Evolutionary conservation across 2,329 filamentous ascomycete genomes (phyloP).

Genomic region (Ophiosphaerella herpotricha): DNA sequence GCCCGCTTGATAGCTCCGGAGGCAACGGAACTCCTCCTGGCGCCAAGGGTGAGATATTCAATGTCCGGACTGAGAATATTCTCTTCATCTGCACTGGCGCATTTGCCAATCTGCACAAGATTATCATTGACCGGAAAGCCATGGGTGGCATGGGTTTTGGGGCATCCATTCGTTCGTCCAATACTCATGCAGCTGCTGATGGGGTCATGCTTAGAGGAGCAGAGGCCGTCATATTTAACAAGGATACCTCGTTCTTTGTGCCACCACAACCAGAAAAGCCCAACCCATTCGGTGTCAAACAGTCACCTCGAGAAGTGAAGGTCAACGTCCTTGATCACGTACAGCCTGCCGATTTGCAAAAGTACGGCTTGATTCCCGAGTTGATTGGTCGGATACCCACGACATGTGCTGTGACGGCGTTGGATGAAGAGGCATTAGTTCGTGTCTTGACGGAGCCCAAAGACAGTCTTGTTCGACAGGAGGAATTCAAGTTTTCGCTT

Average conservation of each 20-base stretch:
- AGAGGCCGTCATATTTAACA: slow-evolving; percentile 60
- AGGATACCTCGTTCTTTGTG: slow-evolving; percentile 62
- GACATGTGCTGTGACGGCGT: slow-evolving; percentile 79
- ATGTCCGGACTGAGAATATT: slow-evolving; percentile 92
- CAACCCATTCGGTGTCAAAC: slow-evolving; percentile 23
- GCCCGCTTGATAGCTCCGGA: slow-evolving; percentile 27
- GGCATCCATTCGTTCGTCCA: slow-evolving; percentile 69
- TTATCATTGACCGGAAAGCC: slow-evolving; percentile 83
- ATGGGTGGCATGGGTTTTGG: slow-evolving; percentile 90
- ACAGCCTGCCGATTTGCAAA: slow-evolving; percentile 76
- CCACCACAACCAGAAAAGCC: slow-evolving; percentile 32
- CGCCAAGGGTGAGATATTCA: slow-evolving; percentile 64
- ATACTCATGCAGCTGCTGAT: slow-evolving; percentile 55
- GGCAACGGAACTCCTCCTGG: slow-evolving; percentile 17
- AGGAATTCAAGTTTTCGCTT: slow-evolving; percentile 83
- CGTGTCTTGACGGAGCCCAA: slow-evolving; percentile 91
- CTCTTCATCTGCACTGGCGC: slow-evolving; percentile 96
- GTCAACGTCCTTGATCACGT: slow-evolving; percentile 71
- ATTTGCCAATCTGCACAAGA: slow-evolving; percentile 89
- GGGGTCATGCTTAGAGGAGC: slow-evolving; percentile 65
- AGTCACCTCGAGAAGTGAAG: slow-evolving; percentile 27
- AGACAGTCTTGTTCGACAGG: slow-evolving; percentile 86
- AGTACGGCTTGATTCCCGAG: slow-evolving; percentile 90
- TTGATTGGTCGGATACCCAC: slow-evolving; percentile 95
- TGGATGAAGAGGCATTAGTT: slow-evolving; percentile 71